Conservation (phyloP, 2,329 filamentous ascomycete genomes). For the Calonectria ilicicola region DNA sequence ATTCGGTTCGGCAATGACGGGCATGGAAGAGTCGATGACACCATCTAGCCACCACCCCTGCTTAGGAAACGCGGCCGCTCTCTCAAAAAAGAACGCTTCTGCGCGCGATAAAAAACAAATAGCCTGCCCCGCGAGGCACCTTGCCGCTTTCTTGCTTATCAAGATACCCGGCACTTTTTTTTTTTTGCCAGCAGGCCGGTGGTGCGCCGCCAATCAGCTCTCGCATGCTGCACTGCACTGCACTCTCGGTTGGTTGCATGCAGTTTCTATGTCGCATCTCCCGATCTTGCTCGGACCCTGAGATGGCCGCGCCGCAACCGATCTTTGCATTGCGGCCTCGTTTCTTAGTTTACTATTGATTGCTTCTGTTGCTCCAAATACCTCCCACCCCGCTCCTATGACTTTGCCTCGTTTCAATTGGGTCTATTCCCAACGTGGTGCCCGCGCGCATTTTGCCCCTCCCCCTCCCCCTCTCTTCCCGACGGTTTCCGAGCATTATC, state of each 20-base stretch:
- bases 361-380: not conserved
- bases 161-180: constrained; percentile 16
- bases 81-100: not conserved
- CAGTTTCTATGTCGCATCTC: not conserved
- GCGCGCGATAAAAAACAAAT: not conserved
- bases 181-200: not conserved
- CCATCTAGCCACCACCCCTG: constrained; percentile 34
- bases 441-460: not conserved
- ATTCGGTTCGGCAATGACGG: constrained; percentile 22
- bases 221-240: not conserved
- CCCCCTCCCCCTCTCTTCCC: constrained; percentile 11
- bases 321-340: not conserved
- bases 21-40: constrained; percentile 29
- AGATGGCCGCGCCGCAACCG: not conserved
- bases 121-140: not conserved
- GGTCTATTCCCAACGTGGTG: not conserved
- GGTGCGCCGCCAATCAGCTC: not conserved
- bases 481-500: constrained; percentile 7
- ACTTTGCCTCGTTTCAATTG: not conserved
- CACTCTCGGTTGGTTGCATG: not conserved
- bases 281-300: constrained; percentile 1
- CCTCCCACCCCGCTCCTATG: not conserved
- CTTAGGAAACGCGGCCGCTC: not conserved
- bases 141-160: constrained; percentile 18
- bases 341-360: not conserved